Percentiles rank a stretch among this genome's conserved stretches.
Evolutionary conservation across 2,329 filamentous ascomycete species (phyloP).

Genomic region (Thyridium curvatum): DNA sequence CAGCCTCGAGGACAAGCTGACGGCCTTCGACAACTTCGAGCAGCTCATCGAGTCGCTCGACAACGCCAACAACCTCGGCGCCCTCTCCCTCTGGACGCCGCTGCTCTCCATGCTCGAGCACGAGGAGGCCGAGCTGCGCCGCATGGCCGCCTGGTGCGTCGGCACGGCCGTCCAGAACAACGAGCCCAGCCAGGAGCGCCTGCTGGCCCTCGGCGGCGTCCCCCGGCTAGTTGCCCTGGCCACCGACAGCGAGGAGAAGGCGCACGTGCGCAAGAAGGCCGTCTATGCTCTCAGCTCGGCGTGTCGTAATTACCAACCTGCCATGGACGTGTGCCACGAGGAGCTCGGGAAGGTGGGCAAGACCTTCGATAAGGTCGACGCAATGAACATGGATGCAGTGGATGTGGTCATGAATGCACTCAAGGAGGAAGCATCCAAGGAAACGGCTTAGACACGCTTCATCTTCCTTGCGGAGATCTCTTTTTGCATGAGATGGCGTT

Average conservation of each 20-base stretch:
- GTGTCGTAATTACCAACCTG: constrained; percentile 84
- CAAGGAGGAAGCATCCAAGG: constrained; percentile 37
- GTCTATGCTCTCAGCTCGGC: constrained; percentile 82
- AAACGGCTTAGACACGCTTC: constrained; percentile 23
- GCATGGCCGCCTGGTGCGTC: constrained; percentile 89
- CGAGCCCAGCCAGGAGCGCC: constrained; percentile 70
- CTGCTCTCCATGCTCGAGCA: constrained; percentile 65
- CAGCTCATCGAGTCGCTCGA: constrained; percentile 88
- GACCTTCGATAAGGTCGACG: constrained; percentile 55
- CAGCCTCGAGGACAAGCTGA: constrained; percentile 67
- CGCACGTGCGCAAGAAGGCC: constrained; percentile 72
- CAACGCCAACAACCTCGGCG: constrained; percentile 91
- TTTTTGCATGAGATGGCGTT: no score
- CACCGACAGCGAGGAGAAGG: constrained; percentile 49
- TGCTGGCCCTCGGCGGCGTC: constrained; percentile 59
- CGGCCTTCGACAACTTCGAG: constrained; percentile 92
- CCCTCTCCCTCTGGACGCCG: constrained; percentile 74
- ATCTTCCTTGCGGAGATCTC: constrained; percentile 4
- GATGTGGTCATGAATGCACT: constrained; percentile 68
- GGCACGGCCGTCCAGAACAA: constrained; percentile 98
- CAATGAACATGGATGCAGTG: constrained; percentile 79
- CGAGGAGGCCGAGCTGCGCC: constrained; percentile 65
- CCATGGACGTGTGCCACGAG: constrained; percentile 61
- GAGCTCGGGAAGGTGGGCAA: constrained; percentile 54
- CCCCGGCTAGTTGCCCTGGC: constrained; percentile 62